Conservation (phyloP, 495 filamentous ascomycete species). For the Trichoderma erinaceum region DNA sequence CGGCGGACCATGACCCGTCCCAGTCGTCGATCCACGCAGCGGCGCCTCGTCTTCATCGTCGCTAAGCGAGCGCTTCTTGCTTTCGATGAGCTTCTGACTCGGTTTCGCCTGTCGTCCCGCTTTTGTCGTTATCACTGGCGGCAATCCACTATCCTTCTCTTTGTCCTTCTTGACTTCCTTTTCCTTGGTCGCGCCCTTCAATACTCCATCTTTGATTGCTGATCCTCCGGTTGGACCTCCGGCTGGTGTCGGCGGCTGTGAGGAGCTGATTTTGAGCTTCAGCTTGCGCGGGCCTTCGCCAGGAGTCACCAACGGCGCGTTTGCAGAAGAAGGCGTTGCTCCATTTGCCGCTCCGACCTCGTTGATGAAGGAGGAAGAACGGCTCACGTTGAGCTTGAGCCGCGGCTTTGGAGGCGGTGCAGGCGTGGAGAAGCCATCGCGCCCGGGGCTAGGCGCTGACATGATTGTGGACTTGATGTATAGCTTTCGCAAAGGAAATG, state of each 20-base stretch:
- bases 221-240: constrained; percentile 15
- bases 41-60: constrained; percentile 32
- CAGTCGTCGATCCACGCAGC: not conserved
- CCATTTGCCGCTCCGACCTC: not conserved
- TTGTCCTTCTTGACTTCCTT: not conserved
- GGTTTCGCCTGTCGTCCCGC: constrained; percentile 44
- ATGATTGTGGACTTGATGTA: not conserved
- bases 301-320: not conserved
- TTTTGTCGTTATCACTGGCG: constrained; percentile 37
- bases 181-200: not conserved
- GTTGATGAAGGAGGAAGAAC: constrained; percentile 12
- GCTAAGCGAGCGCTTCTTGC: constrained; percentile 37
- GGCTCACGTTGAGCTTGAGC: constrained; percentile 16
- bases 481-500: no score
- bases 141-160: constrained; percentile 11
- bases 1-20: constrained; percentile 16
- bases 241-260: constrained; percentile 41
- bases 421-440: not conserved
- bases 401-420: constrained; percentile 14
- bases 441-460: constrained; percentile 5
- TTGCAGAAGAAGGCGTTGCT: not conserved
- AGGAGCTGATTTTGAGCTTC: constrained; percentile 46
- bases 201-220: not conserved
- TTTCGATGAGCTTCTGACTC: constrained; percentile 36
- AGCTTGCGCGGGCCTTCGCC: constrained; percentile 35